A percentile compares a stretch with the other conserved stretches of the same genome.
These are phyloP conservation scores for Zopfia rhizophila DNA, from an alignment of 2,329 filamentous ascomycete species.

Conservation along the genomic window DNA sequence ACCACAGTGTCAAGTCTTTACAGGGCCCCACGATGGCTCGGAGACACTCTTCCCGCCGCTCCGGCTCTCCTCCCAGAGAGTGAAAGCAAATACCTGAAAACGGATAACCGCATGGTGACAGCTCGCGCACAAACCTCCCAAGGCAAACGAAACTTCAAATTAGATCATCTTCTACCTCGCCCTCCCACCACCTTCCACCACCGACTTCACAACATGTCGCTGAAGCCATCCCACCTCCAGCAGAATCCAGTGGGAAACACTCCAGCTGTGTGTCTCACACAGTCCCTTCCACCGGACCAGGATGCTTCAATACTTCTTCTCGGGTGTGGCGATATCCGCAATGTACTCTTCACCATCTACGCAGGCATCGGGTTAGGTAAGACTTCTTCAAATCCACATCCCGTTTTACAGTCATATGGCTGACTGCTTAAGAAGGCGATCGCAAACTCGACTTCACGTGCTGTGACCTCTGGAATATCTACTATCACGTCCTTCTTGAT, in stretches of 20 bases:
- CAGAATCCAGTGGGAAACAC: conserved; percentile 61
- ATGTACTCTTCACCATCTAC: conserved; percentile 60
- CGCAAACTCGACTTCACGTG: conserved; percentile 58
- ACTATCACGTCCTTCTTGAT: conserved; percentile 64
- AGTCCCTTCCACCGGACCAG: conserved; percentile 32
- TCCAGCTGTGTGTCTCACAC: conserved; percentile 62
- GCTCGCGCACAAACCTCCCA: no score
- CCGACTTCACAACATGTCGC: conserved; percentile 3
- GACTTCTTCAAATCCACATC: no score
- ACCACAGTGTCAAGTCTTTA: no score
- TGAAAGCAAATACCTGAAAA: no score
- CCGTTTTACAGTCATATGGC: no score
- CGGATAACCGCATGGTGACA: no score
- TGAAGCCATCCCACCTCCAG: conserved; percentile 36
- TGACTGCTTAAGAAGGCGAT: background rate
- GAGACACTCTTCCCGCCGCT: no score
- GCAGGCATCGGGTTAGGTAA: conserved; percentile 25
- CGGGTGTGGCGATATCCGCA: conserved; percentile 67
- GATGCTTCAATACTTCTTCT: conserved; percentile 57
- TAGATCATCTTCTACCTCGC: no score
- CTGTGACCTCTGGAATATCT: conserved; percentile 69
- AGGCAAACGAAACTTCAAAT: no score
- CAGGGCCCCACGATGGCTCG: no score
- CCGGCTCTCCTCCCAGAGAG: no score
- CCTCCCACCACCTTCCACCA: no score